Percentiles rank a stretch among this genome's conserved stretches.
Conservation (phyloP, 2,329 filamentous ascomycete species). For the Cercospora zeae-maydis region DNA sequence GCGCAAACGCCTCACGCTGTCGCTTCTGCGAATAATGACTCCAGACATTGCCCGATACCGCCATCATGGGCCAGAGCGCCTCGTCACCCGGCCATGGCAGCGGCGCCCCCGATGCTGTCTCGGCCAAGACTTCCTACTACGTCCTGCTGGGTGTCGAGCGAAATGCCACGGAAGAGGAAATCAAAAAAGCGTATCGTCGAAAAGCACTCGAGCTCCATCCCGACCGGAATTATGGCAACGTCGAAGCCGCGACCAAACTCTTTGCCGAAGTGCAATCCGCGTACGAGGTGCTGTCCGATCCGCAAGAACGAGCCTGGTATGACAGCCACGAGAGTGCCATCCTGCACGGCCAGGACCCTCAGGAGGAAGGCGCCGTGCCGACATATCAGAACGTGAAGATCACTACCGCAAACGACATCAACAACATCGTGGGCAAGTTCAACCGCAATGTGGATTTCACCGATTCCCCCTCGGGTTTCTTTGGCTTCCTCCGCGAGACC, state of each 20-base stretch:
- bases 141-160: conserved; percentile 72
- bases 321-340: conserved; percentile 89
- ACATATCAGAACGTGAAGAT: conserved; percentile 67
- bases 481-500: conserved; percentile 68
- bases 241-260: conserved; percentile 73
- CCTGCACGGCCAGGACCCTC: conserved; percentile 61
- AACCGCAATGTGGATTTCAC: conserved; percentile 73
- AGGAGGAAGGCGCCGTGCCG: conserved; percentile 50
- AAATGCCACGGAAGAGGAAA: conserved; percentile 78
- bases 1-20: background rate
- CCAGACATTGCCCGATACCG: background rate
- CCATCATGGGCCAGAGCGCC: conserved; percentile 47
- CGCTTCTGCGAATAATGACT: background rate
- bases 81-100: conserved; percentile 37
- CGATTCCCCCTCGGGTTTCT: conserved; percentile 79
- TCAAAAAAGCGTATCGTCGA: conserved; percentile 87
- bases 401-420: conserved; percentile 77
- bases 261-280: conserved; percentile 93
- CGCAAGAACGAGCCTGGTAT: conserved; percentile 96
- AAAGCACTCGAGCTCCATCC: conserved; percentile 93
- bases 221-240: conserved; percentile 85
- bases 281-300: conserved; percentile 92
- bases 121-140: conserved; percentile 74
- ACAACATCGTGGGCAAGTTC: conserved; percentile 74
- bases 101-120: conserved; percentile 24